These are phyloP conservation scores for Xanthoconium separans DNA, from an alignment of 1,284 basidiomycete species.

Conservation along the genomic window DNA sequence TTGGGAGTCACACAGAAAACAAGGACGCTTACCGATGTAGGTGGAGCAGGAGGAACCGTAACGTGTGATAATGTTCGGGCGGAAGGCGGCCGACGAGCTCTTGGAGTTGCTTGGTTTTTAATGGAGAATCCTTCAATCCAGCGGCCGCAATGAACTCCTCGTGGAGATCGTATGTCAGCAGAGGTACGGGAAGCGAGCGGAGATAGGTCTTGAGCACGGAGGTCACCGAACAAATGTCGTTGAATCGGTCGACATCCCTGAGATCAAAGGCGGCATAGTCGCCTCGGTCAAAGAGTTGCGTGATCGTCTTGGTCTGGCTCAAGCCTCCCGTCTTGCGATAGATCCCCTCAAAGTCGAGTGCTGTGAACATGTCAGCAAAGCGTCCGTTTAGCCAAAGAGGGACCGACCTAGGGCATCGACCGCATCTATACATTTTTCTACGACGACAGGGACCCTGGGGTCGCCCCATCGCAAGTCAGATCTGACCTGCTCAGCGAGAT, in stretches of 20 bases:
- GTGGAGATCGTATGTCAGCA: slow-evolving; percentile 90
- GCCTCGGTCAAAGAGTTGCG: slow-evolving; percentile 92
- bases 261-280: slow-evolving; percentile 89
- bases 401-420: slow-evolving; percentile 81
- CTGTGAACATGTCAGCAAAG: slow-evolving; percentile 35
- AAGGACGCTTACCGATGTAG: slow-evolving; percentile 63
- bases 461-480: slow-evolving; percentile 66
- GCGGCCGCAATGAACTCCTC: slow-evolving; percentile 85
- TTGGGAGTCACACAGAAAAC: not conserved
- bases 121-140: slow-evolving; percentile 61
- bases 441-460: slow-evolving; percentile 79
- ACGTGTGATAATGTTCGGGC: slow-evolving; percentile 83
- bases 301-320: slow-evolving; percentile 90
- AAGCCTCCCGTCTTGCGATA: slow-evolving; percentile 97
- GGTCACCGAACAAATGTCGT: slow-evolving; percentile 96
- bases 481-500: slow-evolving; percentile 80
- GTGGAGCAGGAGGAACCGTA: slow-evolving; percentile 84
- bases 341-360: slow-evolving; percentile 92
- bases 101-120: slow-evolving; percentile 63
- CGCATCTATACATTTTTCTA: slow-evolving; percentile 93
- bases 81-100: slow-evolving; percentile 82
- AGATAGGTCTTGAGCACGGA: slow-evolving; percentile 98
- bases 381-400: not conserved
- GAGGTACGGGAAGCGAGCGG: slow-evolving; percentile 84
- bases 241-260: slow-evolving; percentile 85